Evolutionary conservation across 352 stramenopile species (phyloP).

Genomic region (Pythium scleroteichum): DNA sequence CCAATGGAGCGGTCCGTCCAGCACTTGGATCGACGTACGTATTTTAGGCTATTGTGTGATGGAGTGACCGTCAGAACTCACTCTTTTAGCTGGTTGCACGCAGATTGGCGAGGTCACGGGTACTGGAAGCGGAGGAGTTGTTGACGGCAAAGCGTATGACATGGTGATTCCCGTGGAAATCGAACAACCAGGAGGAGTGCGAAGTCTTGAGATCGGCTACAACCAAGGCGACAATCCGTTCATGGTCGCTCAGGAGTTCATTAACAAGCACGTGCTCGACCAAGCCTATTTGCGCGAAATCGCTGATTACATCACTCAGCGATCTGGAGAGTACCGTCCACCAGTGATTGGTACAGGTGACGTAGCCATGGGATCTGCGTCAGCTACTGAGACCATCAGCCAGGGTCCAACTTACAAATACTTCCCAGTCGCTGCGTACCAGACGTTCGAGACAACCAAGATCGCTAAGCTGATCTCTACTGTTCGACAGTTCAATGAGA

Average conservation of each 20-base stretch:
- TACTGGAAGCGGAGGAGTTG: conserved; percentile 75
- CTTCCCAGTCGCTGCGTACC: conserved; percentile 82
- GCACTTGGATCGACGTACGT: conserved; percentile 95
- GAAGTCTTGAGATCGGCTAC: conserved; percentile 96
- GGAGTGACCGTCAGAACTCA: not conserved
- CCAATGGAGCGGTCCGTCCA: conserved; percentile 91
- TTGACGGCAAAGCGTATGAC: conserved; percentile 94
- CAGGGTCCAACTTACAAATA: conserved; percentile 46
- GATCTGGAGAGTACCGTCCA: conserved; percentile 74
- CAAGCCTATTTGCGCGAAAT: conserved; percentile 93
- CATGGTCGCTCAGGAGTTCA: conserved; percentile 94
- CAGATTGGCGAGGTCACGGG: conserved; percentile 88
- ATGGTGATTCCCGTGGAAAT: conserved; percentile 98
- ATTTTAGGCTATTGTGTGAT: not conserved
- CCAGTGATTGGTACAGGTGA: conserved; percentile 52
- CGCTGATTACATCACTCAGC: conserved; percentile 95
- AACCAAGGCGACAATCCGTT: conserved; percentile 98
- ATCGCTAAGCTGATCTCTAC: conserved; percentile 92
- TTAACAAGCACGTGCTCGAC: conserved; percentile 95
- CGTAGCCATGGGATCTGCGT: not conserved
- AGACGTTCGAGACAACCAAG: conserved; percentile 92
- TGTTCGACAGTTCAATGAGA: conserved; percentile 89
- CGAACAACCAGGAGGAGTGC: conserved; percentile 90
- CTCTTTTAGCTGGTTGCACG: not conserved
- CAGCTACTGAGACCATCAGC: not conserved